Evolutionary conservation across 2,329 filamentous ascomycete species (phyloP).

Genomic region (Monascus ruber): DNA sequence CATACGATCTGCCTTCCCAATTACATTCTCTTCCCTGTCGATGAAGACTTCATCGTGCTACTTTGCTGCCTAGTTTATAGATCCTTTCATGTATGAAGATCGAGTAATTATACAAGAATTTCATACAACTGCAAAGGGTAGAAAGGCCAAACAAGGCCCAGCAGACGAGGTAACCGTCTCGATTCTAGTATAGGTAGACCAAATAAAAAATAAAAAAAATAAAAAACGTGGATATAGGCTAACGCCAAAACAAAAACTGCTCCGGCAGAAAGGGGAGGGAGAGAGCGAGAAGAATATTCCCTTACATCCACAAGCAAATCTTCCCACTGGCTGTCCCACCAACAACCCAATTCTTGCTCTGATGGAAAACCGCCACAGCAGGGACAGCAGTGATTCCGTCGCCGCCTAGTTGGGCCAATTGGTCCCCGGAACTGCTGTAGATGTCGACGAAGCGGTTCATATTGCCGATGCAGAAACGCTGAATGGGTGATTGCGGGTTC

Average conservation of each 20-base stretch:
- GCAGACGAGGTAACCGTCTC: no score
- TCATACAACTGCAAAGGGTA: no score
- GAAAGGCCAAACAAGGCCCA: no score
- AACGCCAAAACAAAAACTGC: not conserved
- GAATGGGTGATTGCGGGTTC: conserved; percentile 62
- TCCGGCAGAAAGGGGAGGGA: not conserved
- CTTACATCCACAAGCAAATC: conserved; percentile 75
- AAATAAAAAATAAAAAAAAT: not conserved
- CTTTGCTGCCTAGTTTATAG: no score
- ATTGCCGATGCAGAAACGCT: conserved; percentile 87
- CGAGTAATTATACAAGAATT: no score
- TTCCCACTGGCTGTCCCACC: conserved; percentile 89
- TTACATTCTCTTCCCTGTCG: no score
- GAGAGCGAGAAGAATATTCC: not conserved
- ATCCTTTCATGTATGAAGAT: no score
- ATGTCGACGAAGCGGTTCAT: conserved; percentile 97
- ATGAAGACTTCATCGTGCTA: no score
- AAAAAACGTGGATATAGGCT: not conserved
- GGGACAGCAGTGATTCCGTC: conserved; percentile 92
- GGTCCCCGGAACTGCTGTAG: conserved; percentile 69
- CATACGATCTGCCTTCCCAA: no score
- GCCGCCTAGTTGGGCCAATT: conserved; percentile 77
- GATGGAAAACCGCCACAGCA: conserved; percentile 83
- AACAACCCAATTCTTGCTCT: conserved; percentile 78
- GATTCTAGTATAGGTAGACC: not conserved